These are phyloP conservation scores for Filobasidium wieringae DNA, from an alignment of 768 basidiomycete genomes.

Conservation along the genomic window DNA sequence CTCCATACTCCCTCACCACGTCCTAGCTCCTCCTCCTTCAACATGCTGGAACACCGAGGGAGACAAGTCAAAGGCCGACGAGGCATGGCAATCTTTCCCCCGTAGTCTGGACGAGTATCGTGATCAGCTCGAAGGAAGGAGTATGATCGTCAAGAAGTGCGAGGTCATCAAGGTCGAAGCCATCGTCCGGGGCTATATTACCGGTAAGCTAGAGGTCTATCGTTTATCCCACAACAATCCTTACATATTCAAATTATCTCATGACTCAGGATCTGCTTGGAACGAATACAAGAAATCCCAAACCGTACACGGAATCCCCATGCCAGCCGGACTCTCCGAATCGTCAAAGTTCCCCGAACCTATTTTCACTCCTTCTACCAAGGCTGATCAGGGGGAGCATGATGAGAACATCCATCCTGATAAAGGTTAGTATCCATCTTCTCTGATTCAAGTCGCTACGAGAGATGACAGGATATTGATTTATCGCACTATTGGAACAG, in stretches of 20 bases:
- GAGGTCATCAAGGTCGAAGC: constrained; percentile 83
- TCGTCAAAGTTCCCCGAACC: constrained; percentile 69
- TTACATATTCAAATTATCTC: not conserved
- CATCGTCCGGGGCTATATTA: constrained; percentile 90
- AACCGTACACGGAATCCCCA: constrained; percentile 73
- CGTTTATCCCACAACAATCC: not conserved
- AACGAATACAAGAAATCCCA: constrained; percentile 75
- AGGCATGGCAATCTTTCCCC: constrained; percentile 55
- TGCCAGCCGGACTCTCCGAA: constrained; percentile 70
- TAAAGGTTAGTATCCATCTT: constrained; percentile 45
- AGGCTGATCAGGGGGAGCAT: constrained; percentile 83
- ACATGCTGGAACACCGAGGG: constrained; percentile 1
- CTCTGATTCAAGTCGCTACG: not conserved
- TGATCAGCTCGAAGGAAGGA: constrained; percentile 64
- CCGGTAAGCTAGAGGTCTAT: constrained; percentile 51
- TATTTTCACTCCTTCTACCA: constrained; percentile 91
- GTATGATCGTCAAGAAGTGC: constrained; percentile 85
- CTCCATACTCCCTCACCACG: constrained; percentile 75
- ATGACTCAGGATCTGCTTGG: constrained; percentile 79
- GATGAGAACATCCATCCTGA: constrained; percentile 92
- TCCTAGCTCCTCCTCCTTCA: constrained; percentile 36
- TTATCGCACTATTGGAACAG: too few species aligned
- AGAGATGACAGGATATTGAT: not conserved
- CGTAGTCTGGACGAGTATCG: constrained; percentile 60
- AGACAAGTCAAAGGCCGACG: not conserved